phyloP scores from a whole-genome alignment of 169 alveolate genomes.

The Plasmodium knowlesi region DNA sequence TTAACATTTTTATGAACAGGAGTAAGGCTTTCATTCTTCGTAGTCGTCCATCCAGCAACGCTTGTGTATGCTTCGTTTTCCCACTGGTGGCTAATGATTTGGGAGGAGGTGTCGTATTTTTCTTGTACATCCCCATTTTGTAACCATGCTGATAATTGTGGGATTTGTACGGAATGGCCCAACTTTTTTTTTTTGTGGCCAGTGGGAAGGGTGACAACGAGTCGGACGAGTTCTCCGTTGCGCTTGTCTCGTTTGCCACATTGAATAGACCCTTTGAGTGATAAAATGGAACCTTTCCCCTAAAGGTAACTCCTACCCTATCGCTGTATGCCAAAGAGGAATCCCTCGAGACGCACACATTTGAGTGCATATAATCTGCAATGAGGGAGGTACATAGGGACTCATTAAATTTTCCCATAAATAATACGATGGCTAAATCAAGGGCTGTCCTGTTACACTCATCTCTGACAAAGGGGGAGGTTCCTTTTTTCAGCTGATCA shows the following conservation, averaged over 20 bases:
- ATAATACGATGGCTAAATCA: slow-evolving; percentile 69
- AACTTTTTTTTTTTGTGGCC: neutral
- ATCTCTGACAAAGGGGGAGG: slow-evolving; percentile 78
- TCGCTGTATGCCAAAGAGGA: neutral
- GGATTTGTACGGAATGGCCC: neutral
- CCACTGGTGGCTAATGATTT: neutral
- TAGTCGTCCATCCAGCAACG: slow-evolving; percentile 29
- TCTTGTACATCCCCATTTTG: neutral
- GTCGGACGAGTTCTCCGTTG: neutral
- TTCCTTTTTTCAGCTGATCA: slow-evolving; percentile 77
- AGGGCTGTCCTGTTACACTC: slow-evolving; percentile 78
- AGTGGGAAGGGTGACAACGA: neutral
- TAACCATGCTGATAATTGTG: neutral
- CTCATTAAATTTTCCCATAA: slow-evolving; percentile 58
- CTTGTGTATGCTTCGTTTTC: neutral
- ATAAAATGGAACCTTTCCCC: neutral
- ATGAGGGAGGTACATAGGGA: slow-evolving; percentile 48
- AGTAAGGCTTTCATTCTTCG: slow-evolving; percentile 28
- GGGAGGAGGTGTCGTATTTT: neutral
- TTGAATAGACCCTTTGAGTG: neutral
- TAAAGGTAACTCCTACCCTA: neutral
- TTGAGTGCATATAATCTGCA: slow-evolving; percentile 31
- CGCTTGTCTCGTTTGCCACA: neutral
- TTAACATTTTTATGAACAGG: slow-evolving; percentile 23
- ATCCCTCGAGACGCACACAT: neutral